Conservation (phyloP, 108 stramenopile species). For the Skeletonema menzelii region DNA sequence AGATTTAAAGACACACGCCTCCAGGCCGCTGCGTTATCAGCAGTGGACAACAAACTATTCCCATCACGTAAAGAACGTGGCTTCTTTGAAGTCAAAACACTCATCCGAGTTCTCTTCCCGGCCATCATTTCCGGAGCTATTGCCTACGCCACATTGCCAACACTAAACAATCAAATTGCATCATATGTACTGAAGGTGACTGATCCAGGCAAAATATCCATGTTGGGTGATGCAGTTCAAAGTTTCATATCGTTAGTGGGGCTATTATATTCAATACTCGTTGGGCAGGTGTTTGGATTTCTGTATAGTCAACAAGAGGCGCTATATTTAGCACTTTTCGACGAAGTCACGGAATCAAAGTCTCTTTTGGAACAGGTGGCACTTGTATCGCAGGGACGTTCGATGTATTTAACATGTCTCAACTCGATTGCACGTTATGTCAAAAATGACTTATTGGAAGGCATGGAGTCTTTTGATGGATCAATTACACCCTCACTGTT, state of each 20-base stretch:
- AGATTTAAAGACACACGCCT: neutral
- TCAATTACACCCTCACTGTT: conserved; percentile 62
- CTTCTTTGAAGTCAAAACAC: conserved; percentile 24
- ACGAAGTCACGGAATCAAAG: conserved; percentile 87
- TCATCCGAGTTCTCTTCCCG: conserved; percentile 43
- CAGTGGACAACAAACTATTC: neutral
- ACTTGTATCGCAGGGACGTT: conserved; percentile 80
- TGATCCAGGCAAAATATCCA: conserved; percentile 11
- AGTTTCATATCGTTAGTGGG: conserved; percentile 44
- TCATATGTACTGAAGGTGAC: conserved; percentile 28
- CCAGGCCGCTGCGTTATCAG: neutral
- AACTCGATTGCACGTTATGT: conserved; percentile 71
- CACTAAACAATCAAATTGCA: conserved; percentile 23
- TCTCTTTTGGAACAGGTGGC: conserved; percentile 83
- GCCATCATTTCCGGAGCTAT: conserved; percentile 25
- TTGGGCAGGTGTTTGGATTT: conserved; percentile 68
- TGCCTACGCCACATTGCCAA: conserved; percentile 17
- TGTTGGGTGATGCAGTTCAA: conserved; percentile 29
- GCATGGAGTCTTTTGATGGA: conserved; percentile 13
- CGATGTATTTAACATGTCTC: conserved; percentile 70
- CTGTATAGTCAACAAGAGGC: conserved; percentile 57
- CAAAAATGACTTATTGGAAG: conserved; percentile 57
- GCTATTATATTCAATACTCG: conserved; percentile 73
- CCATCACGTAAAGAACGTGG: conserved; percentile 19
- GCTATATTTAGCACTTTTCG: conserved; percentile 78